phyloP scores from a whole-genome alignment of 73 alveolate species.

The Paramecium sexaurelia region DNA sequence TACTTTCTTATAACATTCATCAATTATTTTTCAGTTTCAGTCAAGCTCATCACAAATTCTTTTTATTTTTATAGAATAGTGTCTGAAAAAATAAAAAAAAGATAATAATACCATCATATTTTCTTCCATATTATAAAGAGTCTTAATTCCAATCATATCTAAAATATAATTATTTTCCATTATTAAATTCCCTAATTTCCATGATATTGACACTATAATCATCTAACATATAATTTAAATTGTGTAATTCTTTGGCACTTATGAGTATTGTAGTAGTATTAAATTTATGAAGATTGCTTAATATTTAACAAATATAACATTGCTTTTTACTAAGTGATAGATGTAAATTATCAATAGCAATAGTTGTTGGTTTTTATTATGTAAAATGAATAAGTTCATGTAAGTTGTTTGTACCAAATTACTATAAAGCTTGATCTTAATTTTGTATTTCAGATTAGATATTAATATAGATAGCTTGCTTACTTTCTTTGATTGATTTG shows the following conservation, averaged over 20 bases:
- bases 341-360: constrained; percentile 42
- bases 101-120: not conserved
- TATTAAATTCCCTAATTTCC: not conserved
- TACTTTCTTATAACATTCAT: not conserved
- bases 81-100: not conserved
- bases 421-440: constrained; percentile 13
- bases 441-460: not conserved
- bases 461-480: constrained; percentile 18
- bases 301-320: constrained; percentile 3
- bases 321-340: constrained; percentile 15
- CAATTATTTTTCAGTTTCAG: not conserved
- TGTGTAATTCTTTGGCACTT: not conserved
- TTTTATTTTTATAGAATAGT: not conserved
- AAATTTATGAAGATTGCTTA: constrained; percentile 10
- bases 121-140: not conserved
- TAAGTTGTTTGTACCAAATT: constrained; percentile 30
- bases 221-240: not conserved
- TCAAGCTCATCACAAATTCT: not conserved
- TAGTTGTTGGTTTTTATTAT: constrained; percentile 5
- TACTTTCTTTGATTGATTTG: not conserved
- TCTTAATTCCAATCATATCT: constrained; percentile 52
- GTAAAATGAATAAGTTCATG: constrained; percentile 31
- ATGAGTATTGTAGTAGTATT: not conserved
- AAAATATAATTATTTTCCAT: not conserved
- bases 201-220: constrained; percentile 14